phyloP scores from a whole-genome alignment of 495 filamentous ascomycete genomes.

The Thermothielavioides terrestris region DNA sequence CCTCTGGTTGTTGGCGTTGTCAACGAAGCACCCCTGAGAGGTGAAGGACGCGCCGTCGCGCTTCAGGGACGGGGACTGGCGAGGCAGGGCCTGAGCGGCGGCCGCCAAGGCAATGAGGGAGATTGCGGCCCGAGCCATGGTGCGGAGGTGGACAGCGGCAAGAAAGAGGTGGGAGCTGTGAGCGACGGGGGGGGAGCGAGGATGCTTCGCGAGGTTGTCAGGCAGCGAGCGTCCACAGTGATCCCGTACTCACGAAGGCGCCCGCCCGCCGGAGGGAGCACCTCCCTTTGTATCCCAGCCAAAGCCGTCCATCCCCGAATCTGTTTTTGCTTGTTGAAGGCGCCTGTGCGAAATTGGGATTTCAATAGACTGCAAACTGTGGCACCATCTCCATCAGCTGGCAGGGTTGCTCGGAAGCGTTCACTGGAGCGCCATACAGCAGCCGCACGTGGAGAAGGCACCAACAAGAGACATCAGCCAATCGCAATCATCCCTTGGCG shows the following conservation, averaged over 20 bases:
- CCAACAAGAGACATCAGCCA: background rate
- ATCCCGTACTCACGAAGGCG: background rate
- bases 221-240: background rate
- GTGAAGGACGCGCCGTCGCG: constrained; percentile 3
- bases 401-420: background rate
- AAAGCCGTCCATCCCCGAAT: background rate
- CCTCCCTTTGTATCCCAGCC: background rate
- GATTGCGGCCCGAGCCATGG: constrained; percentile 1
- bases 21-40: constrained; percentile 10
- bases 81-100: constrained; percentile 6
- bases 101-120: constrained; percentile 8
- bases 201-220: background rate
- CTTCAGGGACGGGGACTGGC: background rate
- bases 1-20: constrained; percentile 30
- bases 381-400: background rate
- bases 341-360: background rate
- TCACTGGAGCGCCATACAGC: background rate
- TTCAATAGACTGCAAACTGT: constrained; percentile 1
- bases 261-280: background rate
- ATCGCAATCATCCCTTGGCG: no score
- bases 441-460: background rate
- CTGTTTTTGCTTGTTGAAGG: background rate
- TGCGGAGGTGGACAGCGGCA: background rate
- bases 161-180: background rate
- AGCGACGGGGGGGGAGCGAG: no score